Conservation (phyloP, 768 basidiomycete species). For the Pisolithus marmoratus region DNA sequence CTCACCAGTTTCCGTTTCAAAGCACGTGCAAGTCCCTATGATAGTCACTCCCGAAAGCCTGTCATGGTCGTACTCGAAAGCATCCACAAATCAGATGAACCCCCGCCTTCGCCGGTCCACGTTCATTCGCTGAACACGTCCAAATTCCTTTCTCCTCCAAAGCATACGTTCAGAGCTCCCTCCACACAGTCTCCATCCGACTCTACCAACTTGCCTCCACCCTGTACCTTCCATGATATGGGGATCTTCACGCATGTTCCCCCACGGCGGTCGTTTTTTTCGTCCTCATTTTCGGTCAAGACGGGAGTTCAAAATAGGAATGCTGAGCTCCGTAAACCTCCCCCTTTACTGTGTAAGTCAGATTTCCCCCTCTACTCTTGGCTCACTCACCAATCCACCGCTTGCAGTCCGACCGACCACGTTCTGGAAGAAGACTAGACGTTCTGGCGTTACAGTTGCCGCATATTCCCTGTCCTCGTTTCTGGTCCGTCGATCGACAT, state of each 20-base stretch:
- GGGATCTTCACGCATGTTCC: background rate
- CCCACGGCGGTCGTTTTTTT: background rate
- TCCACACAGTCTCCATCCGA: conserved; percentile 5
- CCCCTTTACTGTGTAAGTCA: conserved; percentile 59
- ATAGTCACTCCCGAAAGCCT: conserved; percentile 17
- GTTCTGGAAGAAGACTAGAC: conserved; percentile 71
- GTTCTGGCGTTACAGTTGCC: conserved; percentile 64
- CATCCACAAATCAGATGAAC: conserved; percentile 16
- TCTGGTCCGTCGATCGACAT: conserved; percentile 71
- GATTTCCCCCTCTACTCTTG: background rate
- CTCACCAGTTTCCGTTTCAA: conserved; percentile 21
- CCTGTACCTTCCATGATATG: conserved; percentile 15
- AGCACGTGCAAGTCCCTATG: conserved; percentile 24
- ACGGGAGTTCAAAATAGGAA: conserved; percentile 8
- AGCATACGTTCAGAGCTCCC: conserved; percentile 21
- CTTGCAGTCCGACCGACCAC: conserved; percentile 69
- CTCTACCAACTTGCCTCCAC: conserved; percentile 1
- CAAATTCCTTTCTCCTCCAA: conserved; percentile 21
- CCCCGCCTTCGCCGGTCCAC: conserved; percentile 22
- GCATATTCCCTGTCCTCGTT: conserved; percentile 71
- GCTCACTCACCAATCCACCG: background rate
- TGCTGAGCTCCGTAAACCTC: conserved; percentile 49
- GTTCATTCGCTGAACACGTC: conserved; percentile 10
- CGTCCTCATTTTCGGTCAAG: conserved; percentile 4
- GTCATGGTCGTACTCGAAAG: conserved; percentile 29